phyloP scores from a whole-genome alignment of 257 asterid genomes.

The Avicennia marina region DNA sequence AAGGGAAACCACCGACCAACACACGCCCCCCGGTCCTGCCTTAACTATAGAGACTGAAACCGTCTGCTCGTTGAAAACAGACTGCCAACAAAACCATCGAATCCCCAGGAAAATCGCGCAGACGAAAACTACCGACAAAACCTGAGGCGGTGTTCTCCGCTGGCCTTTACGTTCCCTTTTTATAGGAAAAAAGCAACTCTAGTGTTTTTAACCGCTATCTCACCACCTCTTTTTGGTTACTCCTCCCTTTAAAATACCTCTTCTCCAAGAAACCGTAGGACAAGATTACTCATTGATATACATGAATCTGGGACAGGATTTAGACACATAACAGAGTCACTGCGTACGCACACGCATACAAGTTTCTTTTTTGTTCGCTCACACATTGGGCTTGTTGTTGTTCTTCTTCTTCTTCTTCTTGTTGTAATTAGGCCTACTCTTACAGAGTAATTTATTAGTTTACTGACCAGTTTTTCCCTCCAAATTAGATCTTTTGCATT shows the following conservation, averaged over 20 bases:
- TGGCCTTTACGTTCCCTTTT: constrained; percentile 4
- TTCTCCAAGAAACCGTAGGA: constrained; percentile 27
- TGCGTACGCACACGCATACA: too few species aligned
- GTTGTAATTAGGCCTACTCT: background rate
- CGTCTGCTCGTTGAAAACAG: constrained; percentile 25
- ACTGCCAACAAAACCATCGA: background rate
- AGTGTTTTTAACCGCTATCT: too few species aligned
- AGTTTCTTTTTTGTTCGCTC: background rate
- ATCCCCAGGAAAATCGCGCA: background rate
- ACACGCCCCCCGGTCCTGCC: too few species aligned
- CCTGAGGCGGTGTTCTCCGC: constrained; percentile 37
- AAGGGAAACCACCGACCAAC: too few species aligned
- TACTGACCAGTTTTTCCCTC: too few species aligned
- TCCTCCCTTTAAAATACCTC: constrained; percentile 16
- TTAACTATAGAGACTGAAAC: constrained; percentile 23
- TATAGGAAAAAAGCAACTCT: too few species aligned
- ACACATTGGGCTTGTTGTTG: background rate
- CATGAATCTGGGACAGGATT: background rate
- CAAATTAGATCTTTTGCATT: constrained; percentile 13
- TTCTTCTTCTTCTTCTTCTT: background rate
- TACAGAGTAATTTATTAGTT: too few species aligned
- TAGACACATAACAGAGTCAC: too few species aligned
- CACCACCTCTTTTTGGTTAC: background rate
- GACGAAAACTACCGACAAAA: constrained; percentile 6
- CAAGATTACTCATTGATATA: too few species aligned